phyloP scores from a whole-genome alignment of 108 stramenopile genomes.

The Cyclotella baltica region DNA sequence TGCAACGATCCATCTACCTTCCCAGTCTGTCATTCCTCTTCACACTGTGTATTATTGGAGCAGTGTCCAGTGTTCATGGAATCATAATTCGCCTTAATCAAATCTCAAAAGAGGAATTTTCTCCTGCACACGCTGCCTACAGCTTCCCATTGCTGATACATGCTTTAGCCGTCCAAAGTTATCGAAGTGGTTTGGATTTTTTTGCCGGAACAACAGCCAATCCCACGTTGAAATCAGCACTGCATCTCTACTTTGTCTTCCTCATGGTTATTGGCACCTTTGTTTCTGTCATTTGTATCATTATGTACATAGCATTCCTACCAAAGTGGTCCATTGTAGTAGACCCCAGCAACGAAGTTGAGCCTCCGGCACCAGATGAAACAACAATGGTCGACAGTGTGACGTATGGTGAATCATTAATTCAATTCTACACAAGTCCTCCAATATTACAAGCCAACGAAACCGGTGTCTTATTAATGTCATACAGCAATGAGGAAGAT shows the following conservation, averaged over 20 bases:
- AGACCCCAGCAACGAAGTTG: constrained; percentile 57
- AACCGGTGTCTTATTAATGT: constrained; percentile 63
- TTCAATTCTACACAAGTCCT: constrained; percentile 73
- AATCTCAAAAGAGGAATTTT: constrained; percentile 65
- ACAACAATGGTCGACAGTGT: constrained; percentile 66
- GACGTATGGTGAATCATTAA: constrained; percentile 73
- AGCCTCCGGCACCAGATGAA: constrained; percentile 78
- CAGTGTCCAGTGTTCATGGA: constrained; percentile 72
- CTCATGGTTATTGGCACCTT: constrained; percentile 64
- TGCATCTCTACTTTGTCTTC: constrained; percentile 72
- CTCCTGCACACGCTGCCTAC: constrained; percentile 87
- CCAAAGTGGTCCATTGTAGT: constrained; percentile 77
- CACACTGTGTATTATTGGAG: constrained; percentile 64
- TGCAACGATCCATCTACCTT: constrained; percentile 77
- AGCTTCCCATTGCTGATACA: constrained; percentile 78
- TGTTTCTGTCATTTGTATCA: constrained; percentile 64
- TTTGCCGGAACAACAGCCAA: constrained; percentile 58
- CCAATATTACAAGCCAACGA: constrained; percentile 85
- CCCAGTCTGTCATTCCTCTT: constrained; percentile 79
- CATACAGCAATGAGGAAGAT: constrained; percentile 51
- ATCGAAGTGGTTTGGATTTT: constrained; percentile 70
- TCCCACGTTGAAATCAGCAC: constrained; percentile 47
- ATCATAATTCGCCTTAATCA: constrained; percentile 62
- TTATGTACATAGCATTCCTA: constrained; percentile 63
- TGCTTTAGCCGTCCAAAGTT: constrained; percentile 81